Evolutionary conservation across 768 basidiomycete species (phyloP), one percentile per base, ranked within the genome.

Genomic region (Mycena latifolia): DNA sequence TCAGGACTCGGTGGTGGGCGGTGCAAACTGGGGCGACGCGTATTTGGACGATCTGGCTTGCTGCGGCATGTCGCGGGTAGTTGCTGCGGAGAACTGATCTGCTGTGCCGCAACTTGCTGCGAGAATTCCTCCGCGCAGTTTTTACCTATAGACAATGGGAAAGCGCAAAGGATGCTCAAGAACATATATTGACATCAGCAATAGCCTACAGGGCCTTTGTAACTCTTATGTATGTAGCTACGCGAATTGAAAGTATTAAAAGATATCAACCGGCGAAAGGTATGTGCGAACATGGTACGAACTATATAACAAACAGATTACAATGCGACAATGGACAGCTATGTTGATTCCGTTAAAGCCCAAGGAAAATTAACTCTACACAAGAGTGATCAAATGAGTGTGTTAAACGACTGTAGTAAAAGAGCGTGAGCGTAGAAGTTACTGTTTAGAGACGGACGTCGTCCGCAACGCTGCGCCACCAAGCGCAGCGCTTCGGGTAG

Each of bases 381-480:
- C 31, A 11, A 33, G 31, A 5, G 31, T 33, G 31, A 33, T 33
- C 31, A 33, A 33, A 33, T n/a, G 22, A 15, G 24, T 25, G 24
- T 12, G 12, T 11, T 5, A 6, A 39, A 22, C 15, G 12, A 24
- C 12, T 22, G 11, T 20, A 24, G 15, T 24, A 22, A 39, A 25
- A 22, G 7, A 15, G 37, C 15, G 18, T 6, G 12, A 46, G 14
- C 11, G 28, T 20, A 12, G n/a, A 27, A 20, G 55, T 41, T 24
- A n/a, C n/a, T 35, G 33, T 14, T 35, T 47, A 71, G n/a, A 71
- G 70, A 18, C 70, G 67, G 27, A 71, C 48, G 0, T 57, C 50
- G 3, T 57, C 25, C 11, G 47, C 70, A 14, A 71, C 47, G 61
- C 70, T 71, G 20, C 64, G 51, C 70, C 70, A 71, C 70, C 70